These are phyloP conservation scores for Cercospora beticola DNA, from an alignment of 2,329 filamentous ascomycete genomes.

Conservation along the genomic window DNA sequence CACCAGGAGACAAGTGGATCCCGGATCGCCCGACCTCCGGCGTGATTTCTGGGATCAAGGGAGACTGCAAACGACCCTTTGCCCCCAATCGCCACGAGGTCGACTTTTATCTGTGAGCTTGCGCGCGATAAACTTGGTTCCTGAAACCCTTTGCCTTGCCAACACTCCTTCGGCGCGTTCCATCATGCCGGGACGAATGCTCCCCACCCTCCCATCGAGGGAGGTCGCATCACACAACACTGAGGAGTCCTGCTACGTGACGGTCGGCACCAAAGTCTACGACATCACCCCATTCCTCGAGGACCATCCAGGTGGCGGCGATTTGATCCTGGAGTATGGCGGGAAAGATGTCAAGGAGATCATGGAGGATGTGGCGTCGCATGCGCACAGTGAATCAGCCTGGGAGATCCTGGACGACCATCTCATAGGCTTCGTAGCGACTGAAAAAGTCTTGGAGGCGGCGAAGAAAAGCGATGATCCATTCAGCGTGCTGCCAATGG, in stretches of 20 bases:
- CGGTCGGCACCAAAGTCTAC: constrained; percentile 84
- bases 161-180: constrained; percentile 6
- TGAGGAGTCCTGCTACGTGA: constrained; percentile 86
- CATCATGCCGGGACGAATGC: constrained; percentile 73
- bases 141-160: constrained; percentile 9
- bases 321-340: constrained; percentile 84
- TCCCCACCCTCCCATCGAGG: constrained; percentile 77
- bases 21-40: neutral
- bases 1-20: constrained; percentile 4
- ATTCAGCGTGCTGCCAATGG: constrained; percentile 54
- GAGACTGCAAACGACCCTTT: neutral
- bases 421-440: constrained; percentile 75
- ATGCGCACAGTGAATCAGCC: constrained; percentile 85
- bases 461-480: constrained; percentile 50
- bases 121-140: neutral
- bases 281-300: constrained; percentile 90
- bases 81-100: neutral
- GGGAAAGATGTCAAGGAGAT: constrained; percentile 84
- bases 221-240: constrained; percentile 82
- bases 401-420: constrained; percentile 92
- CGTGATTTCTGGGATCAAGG: constrained; percentile 8
- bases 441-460: constrained; percentile 56
- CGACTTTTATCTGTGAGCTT: neutral
- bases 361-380: constrained; percentile 77
- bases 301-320: constrained; percentile 85